A percentile compares a stretch with the other conserved stretches of the same genome.
phyloP scores from a whole-genome alignment of 148 eudicot genomes.

The Simmondsia chinensis region DNA sequence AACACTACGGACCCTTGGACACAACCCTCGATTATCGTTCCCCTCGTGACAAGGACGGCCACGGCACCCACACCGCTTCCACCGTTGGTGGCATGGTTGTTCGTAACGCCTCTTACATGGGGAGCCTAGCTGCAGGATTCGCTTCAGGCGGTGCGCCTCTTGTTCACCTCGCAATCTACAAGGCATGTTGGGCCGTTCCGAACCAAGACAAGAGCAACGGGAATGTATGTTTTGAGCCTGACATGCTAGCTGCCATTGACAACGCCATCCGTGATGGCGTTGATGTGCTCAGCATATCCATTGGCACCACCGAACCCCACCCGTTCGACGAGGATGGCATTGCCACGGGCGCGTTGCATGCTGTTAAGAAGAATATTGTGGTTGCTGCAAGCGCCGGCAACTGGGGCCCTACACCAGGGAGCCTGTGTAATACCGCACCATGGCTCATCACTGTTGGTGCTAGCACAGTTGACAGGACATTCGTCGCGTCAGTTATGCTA shows the following conservation, averaged over 20 bases:
- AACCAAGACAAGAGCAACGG: conserved; percentile 39
- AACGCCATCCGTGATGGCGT: conserved; percentile 85
- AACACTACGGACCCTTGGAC: conserved; percentile 50
- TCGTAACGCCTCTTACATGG: conserved; percentile 37
- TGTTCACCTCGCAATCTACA: conserved; percentile 74
- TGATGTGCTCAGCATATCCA: conserved; percentile 59
- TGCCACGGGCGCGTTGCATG: conserved; percentile 76
- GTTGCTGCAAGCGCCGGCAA: conserved; percentile 80
- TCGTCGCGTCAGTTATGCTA: conserved; percentile 42
- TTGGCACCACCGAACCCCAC: conserved; percentile 26
- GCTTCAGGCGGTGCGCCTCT: conserved; percentile 94
- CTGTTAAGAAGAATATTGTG: conserved; percentile 43
- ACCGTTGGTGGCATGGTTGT: conserved; percentile 65
- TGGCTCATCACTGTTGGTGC: conserved; percentile 91
- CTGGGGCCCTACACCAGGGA: conserved; percentile 36
- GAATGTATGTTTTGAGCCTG: conserved; percentile 58
- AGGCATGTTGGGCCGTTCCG: conserved; percentile 72
- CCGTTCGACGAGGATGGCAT: conserved; percentile 36
- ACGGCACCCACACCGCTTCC: conserved; percentile 90
- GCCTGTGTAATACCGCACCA: conserved; percentile 59
- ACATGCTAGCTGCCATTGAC: conserved; percentile 83
- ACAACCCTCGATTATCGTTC: conserved; percentile 45
- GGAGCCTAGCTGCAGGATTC: conserved; percentile 54
- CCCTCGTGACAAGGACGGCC: conserved; percentile 82
- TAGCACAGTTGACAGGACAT: conserved; percentile 64